These are phyloP conservation scores for Beauveria rudraprayagi DNA, from an alignment of 2,329 filamentous ascomycete genomes.

Conservation along the genomic window DNA sequence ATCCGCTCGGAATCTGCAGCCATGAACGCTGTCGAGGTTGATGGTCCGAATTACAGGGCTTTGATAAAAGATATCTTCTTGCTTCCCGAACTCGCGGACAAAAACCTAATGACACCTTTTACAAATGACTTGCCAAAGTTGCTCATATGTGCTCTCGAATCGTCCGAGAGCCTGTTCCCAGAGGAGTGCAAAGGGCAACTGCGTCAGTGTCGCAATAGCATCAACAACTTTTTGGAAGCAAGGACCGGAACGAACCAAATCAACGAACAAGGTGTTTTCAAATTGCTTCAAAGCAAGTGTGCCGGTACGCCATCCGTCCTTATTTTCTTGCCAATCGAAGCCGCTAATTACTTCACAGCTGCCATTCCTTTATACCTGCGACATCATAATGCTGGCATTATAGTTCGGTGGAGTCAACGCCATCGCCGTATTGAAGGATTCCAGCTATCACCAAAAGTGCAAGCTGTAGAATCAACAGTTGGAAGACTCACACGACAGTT, in stretches of 20 bases:
- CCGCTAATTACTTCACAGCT: background rate
- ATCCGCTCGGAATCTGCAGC: background rate
- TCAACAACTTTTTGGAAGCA: background rate
- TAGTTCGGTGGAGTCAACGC: background rate
- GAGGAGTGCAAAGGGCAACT: background rate
- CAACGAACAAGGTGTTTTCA: background rate
- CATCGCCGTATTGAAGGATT: background rate
- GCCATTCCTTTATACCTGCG: background rate
- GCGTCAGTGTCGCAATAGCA: background rate
- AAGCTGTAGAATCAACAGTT: background rate
- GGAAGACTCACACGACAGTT: background rate
- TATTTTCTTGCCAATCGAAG: too few species aligned
- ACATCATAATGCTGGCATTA: background rate
- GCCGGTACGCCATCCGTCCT: background rate
- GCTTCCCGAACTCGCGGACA: background rate
- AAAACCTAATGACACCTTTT: background rate
- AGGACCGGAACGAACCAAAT: background rate
- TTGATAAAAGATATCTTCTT: background rate
- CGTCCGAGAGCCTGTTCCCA: background rate
- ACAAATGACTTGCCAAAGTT: background rate
- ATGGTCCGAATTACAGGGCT: background rate
- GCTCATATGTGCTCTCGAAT: background rate
- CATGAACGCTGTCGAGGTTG: background rate
- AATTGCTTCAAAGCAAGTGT: background rate
- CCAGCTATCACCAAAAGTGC: background rate